These are phyloP conservation scores for Phylloporus rhodoxanthus DNA, from an alignment of 768 basidiomycete genomes.

Conservation along the genomic window DNA sequence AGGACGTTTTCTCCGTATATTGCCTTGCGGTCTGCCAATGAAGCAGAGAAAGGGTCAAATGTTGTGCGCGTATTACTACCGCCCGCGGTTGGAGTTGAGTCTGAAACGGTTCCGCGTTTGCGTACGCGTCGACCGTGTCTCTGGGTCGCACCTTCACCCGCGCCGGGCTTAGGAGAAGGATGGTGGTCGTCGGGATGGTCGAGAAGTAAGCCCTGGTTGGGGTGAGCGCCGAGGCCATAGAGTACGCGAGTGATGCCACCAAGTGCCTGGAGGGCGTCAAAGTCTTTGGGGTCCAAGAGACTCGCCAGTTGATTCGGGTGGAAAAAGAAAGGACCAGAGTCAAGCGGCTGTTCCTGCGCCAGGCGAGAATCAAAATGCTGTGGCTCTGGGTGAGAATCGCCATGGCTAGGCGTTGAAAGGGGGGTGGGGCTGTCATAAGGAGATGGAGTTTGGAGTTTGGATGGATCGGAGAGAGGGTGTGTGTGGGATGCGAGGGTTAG, in stretches of 20 bases:
- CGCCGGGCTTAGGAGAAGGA: constrained; percentile 18
- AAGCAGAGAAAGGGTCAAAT: constrained; percentile 30
- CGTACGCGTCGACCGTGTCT: constrained; percentile 23
- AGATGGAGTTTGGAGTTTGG: constrained; percentile 15
- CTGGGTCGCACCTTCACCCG: constrained; percentile 30
- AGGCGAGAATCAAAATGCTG: constrained; percentile 20
- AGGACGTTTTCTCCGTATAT: constrained; percentile 76
- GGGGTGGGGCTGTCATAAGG: constrained; percentile 3
- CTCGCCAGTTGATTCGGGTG: constrained; percentile 74
- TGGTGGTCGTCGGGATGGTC: not conserved
- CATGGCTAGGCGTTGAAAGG: constrained; percentile 21
- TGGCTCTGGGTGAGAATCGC: constrained; percentile 19
- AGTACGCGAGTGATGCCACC: constrained; percentile 70
- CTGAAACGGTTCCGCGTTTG: not conserved
- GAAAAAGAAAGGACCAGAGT: constrained; percentile 69
- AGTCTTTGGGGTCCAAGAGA: constrained; percentile 84
- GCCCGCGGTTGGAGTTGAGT: constrained; percentile 9
- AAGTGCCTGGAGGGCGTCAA: constrained; percentile 56
- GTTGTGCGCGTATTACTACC: not conserved
- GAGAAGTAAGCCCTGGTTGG: constrained; percentile 39
- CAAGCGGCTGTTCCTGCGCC: constrained; percentile 37
- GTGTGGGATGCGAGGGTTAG: constrained; percentile 33
- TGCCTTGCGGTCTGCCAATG: constrained; percentile 53
- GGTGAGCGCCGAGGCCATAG: constrained; percentile 66
- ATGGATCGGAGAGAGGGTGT: constrained; percentile 33